Evolutionary conservation across 2,329 filamentous ascomycete species (phyloP).

Genomic region (Cordyceps fumosorosea): DNA sequence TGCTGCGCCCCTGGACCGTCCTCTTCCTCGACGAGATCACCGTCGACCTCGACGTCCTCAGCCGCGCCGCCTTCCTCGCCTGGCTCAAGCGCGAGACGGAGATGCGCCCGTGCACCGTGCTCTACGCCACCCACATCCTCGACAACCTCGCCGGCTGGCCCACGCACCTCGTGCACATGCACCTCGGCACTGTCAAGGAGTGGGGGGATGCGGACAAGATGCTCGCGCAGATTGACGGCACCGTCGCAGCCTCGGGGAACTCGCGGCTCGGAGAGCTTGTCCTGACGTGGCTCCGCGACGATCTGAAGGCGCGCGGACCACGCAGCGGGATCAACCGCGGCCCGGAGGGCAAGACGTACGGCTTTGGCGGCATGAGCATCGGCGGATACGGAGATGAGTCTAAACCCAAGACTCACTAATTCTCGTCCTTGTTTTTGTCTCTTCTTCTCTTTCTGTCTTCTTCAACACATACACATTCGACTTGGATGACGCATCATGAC

Average conservation of each 20-base stretch:
- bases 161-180: conserved; percentile 93
- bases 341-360: conserved; percentile 60
- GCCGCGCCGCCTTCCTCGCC: conserved; percentile 72
- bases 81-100: conserved; percentile 88
- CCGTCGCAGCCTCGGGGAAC: conserved; percentile 53
- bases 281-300: conserved; percentile 76
- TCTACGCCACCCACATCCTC: conserved; percentile 95
- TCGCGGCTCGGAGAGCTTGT: conserved; percentile 83
- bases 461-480: background rate
- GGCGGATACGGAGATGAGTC: conserved; percentile 54
- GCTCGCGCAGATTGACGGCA: conserved; percentile 43
- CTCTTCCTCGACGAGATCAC: conserved; percentile 94
- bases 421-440: background rate
- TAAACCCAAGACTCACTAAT: conserved; percentile 27
- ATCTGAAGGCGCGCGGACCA: conserved; percentile 72
- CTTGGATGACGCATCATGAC: conserved; percentile 6
- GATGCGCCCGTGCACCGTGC: conserved; percentile 74
- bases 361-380: conserved; percentile 41
- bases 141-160: conserved; percentile 95
- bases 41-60: conserved; percentile 87
- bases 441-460: background rate
- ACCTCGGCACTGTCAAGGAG: conserved; percentile 78
- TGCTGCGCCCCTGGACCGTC: conserved; percentile 85
- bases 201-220: conserved; percentile 72
- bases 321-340: conserved; percentile 51